phyloP scores from a whole-genome alignment of 768 basidiomycete species.

The Xerocomellus chrysenteron region DNA sequence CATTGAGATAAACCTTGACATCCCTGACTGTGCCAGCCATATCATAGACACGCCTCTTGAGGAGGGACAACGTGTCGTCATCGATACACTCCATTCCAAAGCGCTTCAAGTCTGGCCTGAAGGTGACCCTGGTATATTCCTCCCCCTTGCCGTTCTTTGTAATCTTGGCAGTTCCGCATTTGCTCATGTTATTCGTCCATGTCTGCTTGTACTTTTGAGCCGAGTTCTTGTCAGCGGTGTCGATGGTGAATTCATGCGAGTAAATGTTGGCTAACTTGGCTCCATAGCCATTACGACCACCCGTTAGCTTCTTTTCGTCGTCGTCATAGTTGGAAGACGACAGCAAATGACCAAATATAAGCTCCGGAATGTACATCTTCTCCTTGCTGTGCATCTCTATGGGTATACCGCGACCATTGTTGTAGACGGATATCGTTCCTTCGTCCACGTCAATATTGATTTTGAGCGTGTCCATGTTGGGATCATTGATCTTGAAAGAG shows the following conservation, averaged over 20 bases:
- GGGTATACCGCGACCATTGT: constrained; percentile 95
- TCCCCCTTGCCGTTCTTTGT: constrained; percentile 85
- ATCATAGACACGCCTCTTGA: constrained; percentile 94
- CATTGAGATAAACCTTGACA: constrained; percentile 91
- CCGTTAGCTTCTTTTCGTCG: constrained; percentile 97
- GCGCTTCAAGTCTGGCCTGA: constrained; percentile 86
- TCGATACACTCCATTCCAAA: constrained; percentile 94
- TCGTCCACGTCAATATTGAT: constrained; percentile 82
- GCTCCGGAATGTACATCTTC: constrained; percentile 93
- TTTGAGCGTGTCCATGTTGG: constrained; percentile 88
- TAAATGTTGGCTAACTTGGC: constrained; percentile 99
- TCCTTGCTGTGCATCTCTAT: constrained; percentile 93
- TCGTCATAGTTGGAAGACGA: constrained; percentile 98
- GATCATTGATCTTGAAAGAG: constrained; percentile 76
- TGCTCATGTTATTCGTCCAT: constrained; percentile 92
- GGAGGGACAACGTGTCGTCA: constrained; percentile 82
- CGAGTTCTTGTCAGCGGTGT: constrained; percentile 88
- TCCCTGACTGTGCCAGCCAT: constrained; percentile 94
- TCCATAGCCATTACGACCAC: constrained; percentile 97
- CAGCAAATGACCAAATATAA: constrained; percentile 94
- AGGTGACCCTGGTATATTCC: constrained; percentile 91
- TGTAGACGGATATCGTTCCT: constrained; percentile 86
- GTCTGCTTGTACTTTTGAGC: constrained; percentile 92
- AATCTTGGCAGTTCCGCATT: constrained; percentile 87
- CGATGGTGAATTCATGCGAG: constrained; percentile 92